Evolutionary conservation across 202 grass and related monocot species (phyloP).

Genomic region (Musa balbisiana): DNA sequence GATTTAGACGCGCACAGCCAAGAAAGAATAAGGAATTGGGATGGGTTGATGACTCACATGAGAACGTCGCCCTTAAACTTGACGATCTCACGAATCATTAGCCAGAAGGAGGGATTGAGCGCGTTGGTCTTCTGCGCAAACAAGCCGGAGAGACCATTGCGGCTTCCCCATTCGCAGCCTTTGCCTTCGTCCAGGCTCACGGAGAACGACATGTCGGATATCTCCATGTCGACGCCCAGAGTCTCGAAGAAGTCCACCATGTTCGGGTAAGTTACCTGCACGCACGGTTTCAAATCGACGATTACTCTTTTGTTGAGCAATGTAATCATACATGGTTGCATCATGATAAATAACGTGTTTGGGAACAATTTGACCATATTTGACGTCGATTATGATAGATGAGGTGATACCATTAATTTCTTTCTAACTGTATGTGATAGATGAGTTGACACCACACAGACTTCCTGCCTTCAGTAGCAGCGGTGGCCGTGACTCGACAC

Average conservation of each 20-base stretch:
- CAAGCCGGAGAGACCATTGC: constrained; percentile 56
- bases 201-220: constrained; percentile 73
- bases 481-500: constrained; percentile 61
- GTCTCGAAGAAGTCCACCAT: constrained; percentile 85
- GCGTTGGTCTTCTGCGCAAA: constrained; percentile 68
- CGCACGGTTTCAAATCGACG: no score
- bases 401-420: no score
- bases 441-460: no score
- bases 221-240: constrained; percentile 79
- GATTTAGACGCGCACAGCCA: no score
- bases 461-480: constrained; percentile 14
- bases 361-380: no score
- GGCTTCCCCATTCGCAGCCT: constrained; percentile 76
- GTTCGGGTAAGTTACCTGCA: constrained; percentile 87
- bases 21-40: no score
- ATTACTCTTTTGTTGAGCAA: no score
- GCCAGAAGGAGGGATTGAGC: constrained; percentile 63
- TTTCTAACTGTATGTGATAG: no score
- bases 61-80: constrained; percentile 61
- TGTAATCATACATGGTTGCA: no score
- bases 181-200: constrained; percentile 47
- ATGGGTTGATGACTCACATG: constrained; percentile 10
- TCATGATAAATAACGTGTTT: no score
- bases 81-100: constrained; percentile 62
- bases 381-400: no score